These are phyloP conservation scores for Colletotrichum sp. DNA, from an alignment of 2,329 filamentous ascomycete genomes.

Conservation along the genomic window DNA sequence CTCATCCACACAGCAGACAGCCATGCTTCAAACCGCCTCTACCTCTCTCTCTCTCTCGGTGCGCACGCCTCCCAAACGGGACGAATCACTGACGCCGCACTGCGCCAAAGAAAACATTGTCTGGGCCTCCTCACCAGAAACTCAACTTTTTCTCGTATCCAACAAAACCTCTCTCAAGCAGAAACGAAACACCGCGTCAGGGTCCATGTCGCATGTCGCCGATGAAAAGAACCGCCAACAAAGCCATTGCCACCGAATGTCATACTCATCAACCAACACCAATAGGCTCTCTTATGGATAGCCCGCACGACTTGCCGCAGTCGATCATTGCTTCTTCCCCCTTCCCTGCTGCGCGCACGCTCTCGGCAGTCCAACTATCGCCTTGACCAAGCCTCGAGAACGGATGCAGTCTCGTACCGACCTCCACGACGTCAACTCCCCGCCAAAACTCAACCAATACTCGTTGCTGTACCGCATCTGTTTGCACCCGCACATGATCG, in stretches of 20 bases:
- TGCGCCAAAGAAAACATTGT: not conserved
- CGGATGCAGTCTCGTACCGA: not conserved
- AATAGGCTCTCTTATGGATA: not conserved
- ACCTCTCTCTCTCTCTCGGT: not conserved
- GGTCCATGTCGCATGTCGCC: not conserved
- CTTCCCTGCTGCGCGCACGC: not conserved
- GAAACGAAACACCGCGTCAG: not conserved
- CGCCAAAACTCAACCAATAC: not conserved
- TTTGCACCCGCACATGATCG: not conserved
- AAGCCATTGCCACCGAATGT: not conserved
- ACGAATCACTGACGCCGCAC: not conserved
- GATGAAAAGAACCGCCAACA: not conserved
- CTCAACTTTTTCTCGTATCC: not conserved
- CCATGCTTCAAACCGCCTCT: not conserved
- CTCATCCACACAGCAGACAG: not conserved
- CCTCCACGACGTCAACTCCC: not conserved
- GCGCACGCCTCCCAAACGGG: not conserved
- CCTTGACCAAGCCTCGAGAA: not conserved
- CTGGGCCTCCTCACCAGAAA: not conserved
- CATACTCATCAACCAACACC: not conserved
- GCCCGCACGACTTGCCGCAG: not conserved
- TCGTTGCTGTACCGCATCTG: not conserved
- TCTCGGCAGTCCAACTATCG: not conserved
- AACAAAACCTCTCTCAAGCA: not conserved
- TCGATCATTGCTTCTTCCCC: slow-evolving; percentile 11